Evolutionary conservation across 352 stramenopile genomes (phyloP).

Genomic region (Pythium coloratum): DNA sequence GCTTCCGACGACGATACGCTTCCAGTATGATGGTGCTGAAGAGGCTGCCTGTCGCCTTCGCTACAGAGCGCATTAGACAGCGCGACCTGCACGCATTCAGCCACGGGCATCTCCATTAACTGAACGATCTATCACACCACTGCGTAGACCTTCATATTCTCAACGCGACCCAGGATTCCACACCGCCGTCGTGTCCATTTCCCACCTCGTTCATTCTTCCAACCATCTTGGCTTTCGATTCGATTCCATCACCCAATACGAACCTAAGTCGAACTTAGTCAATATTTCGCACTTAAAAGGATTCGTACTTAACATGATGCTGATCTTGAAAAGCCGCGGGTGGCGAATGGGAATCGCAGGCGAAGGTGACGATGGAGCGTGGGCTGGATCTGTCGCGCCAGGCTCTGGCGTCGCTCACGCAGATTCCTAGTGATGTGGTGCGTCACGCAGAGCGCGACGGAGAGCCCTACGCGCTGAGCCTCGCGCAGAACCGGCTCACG

Average conservation of each 20-base stretch:
- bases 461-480: conserved; percentile 42
- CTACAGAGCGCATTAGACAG: neutral
- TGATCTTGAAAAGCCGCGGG: conserved; percentile 21
- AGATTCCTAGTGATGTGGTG: conserved; percentile 49
- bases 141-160: neutral
- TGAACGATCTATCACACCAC: neutral
- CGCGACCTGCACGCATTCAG: neutral
- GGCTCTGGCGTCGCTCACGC: conserved; percentile 41
- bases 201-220: too few species aligned
- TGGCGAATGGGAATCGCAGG: neutral
- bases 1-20: neutral
- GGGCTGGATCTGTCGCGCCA: conserved; percentile 56
- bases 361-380: conserved; percentile 24
- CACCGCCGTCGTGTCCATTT: neutral
- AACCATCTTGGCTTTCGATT: too few species aligned
- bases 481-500: conserved; percentile 53
- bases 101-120: neutral
- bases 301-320: neutral
- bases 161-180: neutral
- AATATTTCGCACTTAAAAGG: neutral
- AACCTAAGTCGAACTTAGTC: neutral
- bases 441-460: conserved; percentile 37
- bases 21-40: neutral
- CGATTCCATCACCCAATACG: too few species aligned
- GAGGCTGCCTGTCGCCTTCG: neutral